Evolutionary conservation across 1,284 basidiomycete species (phyloP).

Genomic region (Clitocybe nebularis): DNA sequence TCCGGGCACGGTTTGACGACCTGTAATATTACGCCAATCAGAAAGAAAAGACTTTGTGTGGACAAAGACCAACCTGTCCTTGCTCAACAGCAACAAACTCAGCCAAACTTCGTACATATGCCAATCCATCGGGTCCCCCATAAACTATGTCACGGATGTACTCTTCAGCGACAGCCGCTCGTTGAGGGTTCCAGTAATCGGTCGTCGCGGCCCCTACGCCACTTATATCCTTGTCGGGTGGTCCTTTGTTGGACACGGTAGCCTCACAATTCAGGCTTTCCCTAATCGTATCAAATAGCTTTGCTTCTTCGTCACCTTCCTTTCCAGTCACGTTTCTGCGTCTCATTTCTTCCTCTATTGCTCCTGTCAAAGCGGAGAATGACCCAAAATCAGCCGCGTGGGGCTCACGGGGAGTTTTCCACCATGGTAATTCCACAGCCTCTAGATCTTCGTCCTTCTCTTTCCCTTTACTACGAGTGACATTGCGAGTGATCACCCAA

Average conservation of each 20-base stretch:
- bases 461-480: constrained; percentile 44
- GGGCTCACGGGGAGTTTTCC: constrained; percentile 48
- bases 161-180: constrained; percentile 51
- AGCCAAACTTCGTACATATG: constrained; percentile 70
- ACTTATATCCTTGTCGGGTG: too few species aligned
- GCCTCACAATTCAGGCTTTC: constrained; percentile 30
- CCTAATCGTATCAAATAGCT: constrained; percentile 29
- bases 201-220: constrained; percentile 13
- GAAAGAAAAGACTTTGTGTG: constrained; percentile 4
- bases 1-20: constrained; percentile 1
- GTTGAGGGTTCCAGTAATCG: constrained; percentile 46
- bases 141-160: constrained; percentile 70
- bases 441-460: constrained; percentile 50
- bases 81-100: constrained; percentile 48
- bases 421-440: constrained; percentile 26
- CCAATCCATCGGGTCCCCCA: constrained; percentile 67
- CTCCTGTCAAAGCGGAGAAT: constrained; percentile 46
- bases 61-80: constrained; percentile 18
- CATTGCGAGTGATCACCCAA: constrained; percentile 39
- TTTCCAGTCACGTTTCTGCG: constrained; percentile 25
- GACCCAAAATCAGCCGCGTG: constrained; percentile 59
- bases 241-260: constrained; percentile 11
- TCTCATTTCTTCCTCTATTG: constrained; percentile 45
- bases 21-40: constrained; percentile 2
- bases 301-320: constrained; percentile 32